Percentiles rank a stretch among this genome's conserved stretches.
These are phyloP conservation scores for Asterella californica DNA, from an alignment of 225 moss, liverwort and hornwort genomes.

Conservation along the genomic window DNA sequence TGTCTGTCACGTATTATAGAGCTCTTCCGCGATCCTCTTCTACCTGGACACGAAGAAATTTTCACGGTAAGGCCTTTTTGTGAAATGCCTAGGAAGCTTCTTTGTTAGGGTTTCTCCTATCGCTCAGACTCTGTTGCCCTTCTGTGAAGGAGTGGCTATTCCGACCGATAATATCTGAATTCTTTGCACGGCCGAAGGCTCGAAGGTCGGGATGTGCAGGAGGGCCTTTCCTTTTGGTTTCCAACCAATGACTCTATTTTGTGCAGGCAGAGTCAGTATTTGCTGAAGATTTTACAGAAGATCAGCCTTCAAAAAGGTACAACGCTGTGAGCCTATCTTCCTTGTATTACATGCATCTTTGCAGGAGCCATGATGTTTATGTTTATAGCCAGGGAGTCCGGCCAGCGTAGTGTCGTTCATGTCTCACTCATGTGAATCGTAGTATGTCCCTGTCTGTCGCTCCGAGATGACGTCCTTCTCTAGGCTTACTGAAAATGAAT, in stretches of 20 bases:
- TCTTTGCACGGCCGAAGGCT: neutral
- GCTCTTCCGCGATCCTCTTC: too few relatives aligned
- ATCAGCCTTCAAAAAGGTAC: neutral
- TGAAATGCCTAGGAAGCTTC: neutral
- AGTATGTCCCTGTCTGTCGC: too few relatives aligned
- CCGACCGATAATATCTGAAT: neutral
- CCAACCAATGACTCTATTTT: neutral
- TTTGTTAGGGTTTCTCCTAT: neutral
- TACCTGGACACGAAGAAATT: neutral
- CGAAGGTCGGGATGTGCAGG: neutral
- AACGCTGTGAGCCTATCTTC: neutral
- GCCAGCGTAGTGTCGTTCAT: neutral
- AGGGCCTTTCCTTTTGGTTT: neutral
- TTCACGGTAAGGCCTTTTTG: neutral
- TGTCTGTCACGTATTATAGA: too few relatives aligned
- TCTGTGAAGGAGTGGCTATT: neutral
- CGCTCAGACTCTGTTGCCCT: neutral
- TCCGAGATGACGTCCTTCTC: too few relatives aligned
- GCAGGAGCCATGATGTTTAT: neutral
- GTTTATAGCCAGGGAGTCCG: neutral
- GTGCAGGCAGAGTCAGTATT: neutral
- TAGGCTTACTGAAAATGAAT: too few relatives aligned
- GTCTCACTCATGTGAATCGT: too few relatives aligned
- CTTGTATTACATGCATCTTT: neutral
- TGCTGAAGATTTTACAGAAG: neutral